Percentiles rank a stretch among this genome's conserved stretches.
These are phyloP conservation scores for Russula compacta DNA, from an alignment of 768 basidiomycete genomes.

Conservation along the genomic window DNA sequence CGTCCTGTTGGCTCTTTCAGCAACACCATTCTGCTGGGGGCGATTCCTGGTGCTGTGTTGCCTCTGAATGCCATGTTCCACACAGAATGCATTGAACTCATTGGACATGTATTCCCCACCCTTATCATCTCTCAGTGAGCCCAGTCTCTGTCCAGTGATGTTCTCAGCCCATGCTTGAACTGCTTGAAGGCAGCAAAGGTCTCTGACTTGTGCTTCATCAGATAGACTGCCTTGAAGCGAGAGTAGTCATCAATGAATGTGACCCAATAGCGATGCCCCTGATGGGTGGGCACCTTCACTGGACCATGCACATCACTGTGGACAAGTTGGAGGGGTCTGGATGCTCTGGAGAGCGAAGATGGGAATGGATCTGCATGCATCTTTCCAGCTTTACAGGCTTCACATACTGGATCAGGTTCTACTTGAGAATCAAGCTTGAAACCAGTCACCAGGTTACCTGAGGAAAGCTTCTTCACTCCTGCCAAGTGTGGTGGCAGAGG, in stretches of 20 bases:
- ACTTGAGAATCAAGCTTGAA: neutral
- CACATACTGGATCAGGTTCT: neutral
- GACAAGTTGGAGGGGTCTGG: too few relatives aligned
- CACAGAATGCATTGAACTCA: conserved; percentile 13
- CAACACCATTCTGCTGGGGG: conserved; percentile 36
- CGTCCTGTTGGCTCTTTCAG: conserved; percentile 32
- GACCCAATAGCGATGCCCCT: too few relatives aligned
- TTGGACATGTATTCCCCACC: conserved; percentile 24
- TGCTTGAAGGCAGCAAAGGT: neutral
- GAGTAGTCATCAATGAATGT: neutral
- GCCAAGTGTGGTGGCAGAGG: neutral
- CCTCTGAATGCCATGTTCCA: conserved; percentile 18
- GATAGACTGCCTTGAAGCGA: neutral
- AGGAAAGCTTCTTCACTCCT: neutral
- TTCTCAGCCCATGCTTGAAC: conserved; percentile 27
- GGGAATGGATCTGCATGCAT: too few relatives aligned
- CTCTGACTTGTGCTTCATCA: neutral
- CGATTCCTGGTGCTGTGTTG: conserved; percentile 9
- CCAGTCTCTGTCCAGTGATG: conserved; percentile 2
- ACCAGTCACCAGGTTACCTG: neutral
- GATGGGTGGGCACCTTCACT: too few relatives aligned
- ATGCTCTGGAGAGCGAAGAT: too few relatives aligned
- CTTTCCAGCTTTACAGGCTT: too few relatives aligned
- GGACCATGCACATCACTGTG: too few relatives aligned
- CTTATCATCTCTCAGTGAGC: conserved; percentile 22